phyloP scores from a whole-genome alignment of 805 yeast genomes.

The baker's yeast (Saccharomyces cerevisiae) region DNA sequence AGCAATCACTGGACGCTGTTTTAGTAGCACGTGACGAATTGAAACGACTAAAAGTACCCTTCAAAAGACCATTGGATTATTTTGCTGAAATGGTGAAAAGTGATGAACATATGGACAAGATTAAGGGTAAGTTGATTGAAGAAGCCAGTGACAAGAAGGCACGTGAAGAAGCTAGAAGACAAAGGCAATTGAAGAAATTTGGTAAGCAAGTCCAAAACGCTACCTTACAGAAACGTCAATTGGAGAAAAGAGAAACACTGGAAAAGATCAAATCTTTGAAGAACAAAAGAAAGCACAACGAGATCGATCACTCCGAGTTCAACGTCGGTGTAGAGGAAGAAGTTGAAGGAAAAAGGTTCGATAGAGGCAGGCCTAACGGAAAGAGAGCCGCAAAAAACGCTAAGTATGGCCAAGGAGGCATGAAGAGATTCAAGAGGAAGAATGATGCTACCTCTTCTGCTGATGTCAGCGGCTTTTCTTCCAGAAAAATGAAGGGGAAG shows the following conservation, averaged over 20 bases:
- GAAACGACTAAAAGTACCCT: constrained; percentile 68
- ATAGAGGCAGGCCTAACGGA: constrained; percentile 39
- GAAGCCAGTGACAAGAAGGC: constrained; percentile 84
- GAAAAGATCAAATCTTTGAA: constrained; percentile 87
- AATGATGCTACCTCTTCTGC: constrained; percentile 67
- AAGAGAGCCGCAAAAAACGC: constrained; percentile 65
- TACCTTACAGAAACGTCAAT: constrained; percentile 85
- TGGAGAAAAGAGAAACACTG: constrained; percentile 82
- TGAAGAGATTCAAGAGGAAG: constrained; percentile 62
- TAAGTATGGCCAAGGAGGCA: constrained; percentile 73
- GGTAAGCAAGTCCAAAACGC: constrained; percentile 96
- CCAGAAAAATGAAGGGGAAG: constrained; percentile 45
- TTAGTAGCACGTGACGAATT: constrained; percentile 58
- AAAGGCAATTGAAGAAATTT: constrained; percentile 89
- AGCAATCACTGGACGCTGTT: constrained; percentile 85
- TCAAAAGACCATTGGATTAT: constrained; percentile 87
- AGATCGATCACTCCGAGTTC: constrained; percentile 47
- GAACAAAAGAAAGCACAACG: constrained; percentile 76
- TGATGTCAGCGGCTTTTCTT: constrained; percentile 53
- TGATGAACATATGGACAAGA: constrained; percentile 95
- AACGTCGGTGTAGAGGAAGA: constrained; percentile 89
- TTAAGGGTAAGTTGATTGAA: constrained; percentile 68
- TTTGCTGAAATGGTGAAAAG: constrained; percentile 98
- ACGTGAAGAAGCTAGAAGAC: constrained; percentile 86
- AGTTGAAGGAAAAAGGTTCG: constrained; percentile 35